phyloP scores from a whole-genome alignment of 306 rosid species.

The Dryas octopetala region DNA sequence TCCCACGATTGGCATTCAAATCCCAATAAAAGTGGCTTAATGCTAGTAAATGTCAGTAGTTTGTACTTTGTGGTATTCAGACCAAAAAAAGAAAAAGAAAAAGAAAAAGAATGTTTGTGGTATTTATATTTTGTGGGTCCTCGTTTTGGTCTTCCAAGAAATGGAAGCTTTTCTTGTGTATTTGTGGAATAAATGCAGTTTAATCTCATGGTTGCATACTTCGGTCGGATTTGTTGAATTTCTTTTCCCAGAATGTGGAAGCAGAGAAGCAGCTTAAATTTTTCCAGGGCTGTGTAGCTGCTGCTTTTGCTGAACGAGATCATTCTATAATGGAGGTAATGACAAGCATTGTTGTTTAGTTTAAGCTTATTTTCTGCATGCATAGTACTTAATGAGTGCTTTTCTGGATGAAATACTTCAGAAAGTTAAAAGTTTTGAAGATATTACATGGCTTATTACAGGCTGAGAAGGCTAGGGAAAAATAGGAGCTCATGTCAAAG shows the following conservation, averaged over 20 bases:
- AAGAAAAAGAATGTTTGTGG: not conserved
- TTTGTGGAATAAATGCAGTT: not conserved
- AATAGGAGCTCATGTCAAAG: constrained; percentile 63
- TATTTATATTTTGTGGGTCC: not conserved
- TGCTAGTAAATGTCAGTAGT: not conserved
- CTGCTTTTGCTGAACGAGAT: constrained; percentile 97
- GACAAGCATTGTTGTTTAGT: constrained; percentile 11
- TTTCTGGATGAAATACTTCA: constrained; percentile 6
- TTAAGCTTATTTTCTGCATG: constrained; percentile 12
- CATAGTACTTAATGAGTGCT: not conserved
- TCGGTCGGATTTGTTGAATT: constrained; percentile 20
- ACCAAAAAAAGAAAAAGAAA: too few relatives aligned
- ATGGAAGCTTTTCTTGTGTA: not conserved
- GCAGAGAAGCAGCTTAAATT: constrained; percentile 97
- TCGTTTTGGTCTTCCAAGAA: not conserved
- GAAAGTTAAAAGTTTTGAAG: constrained; percentile 27
- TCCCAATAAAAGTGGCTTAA: not conserved
- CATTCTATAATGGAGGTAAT: constrained; percentile 84
- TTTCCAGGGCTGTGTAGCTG: constrained; percentile 94
- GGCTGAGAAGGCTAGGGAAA: constrained; percentile 97
- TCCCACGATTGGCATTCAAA: not conserved
- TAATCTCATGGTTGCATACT: not conserved
- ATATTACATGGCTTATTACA: constrained; percentile 36
- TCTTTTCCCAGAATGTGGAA: constrained; percentile 63
- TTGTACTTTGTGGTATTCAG: not conserved